Percentiles rank a stretch among this genome's conserved stretches.
Evolutionary conservation across 225 moss, liverwort and hornwort genomes (phyloP).

Genomic region (Straminergon stramineum): DNA sequence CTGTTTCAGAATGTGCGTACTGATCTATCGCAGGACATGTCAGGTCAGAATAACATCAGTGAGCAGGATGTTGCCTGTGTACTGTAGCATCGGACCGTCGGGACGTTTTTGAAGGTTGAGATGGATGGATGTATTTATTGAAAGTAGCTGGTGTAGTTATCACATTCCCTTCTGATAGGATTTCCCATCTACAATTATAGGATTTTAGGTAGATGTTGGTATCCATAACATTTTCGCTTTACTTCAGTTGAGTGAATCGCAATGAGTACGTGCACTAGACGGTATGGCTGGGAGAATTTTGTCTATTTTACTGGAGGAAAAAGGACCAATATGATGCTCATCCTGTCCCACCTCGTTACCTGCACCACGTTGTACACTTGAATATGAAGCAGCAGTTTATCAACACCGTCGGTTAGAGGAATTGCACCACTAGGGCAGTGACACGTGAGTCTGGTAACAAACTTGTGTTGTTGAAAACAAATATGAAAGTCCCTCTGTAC

Average conservation of each 20-base stretch:
- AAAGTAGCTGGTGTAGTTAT: not conserved
- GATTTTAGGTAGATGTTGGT: not conserved
- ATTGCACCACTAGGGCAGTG: not conserved
- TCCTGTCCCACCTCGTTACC: not conserved
- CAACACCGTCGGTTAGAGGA: not conserved
- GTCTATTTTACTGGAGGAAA: not conserved
- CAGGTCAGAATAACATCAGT: not conserved
- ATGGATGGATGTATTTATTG: not conserved
- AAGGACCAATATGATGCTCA: not conserved
- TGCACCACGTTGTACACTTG: not conserved
- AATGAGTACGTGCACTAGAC: not conserved
- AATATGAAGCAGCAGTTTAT: not conserved
- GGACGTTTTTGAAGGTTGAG: not conserved
- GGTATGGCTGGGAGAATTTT: not conserved
- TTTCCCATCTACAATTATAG: not conserved
- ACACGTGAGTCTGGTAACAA: not conserved
- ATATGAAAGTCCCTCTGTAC: not conserved
- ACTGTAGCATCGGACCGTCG: not conserved
- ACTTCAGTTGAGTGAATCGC: not conserved
- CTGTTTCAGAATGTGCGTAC: not conserved
- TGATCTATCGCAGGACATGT: not conserved
- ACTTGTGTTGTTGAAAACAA: not conserved
- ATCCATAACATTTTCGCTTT: not conserved
- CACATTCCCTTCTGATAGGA: not conserved
- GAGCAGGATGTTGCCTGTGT: not conserved